Conservation (phyloP, 208 protist genomes). For the Trichomonas tenax region DNA sequence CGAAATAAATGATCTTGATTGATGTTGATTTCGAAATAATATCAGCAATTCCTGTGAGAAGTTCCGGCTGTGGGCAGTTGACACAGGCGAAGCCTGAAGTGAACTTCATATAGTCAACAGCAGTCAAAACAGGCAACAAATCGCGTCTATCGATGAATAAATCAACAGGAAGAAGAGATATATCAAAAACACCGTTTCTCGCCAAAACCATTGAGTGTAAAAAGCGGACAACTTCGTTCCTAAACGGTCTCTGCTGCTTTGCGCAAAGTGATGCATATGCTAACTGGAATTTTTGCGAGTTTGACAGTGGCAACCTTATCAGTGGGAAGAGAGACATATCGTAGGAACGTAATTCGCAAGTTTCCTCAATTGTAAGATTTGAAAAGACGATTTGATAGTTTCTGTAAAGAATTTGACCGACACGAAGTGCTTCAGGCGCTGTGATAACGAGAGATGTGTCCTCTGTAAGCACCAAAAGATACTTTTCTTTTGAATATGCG, state of each 20-base stretch:
- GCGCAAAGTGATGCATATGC: not conserved
- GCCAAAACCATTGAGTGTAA: not conserved
- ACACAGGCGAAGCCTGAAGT: not conserved
- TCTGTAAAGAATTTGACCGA: not conserved
- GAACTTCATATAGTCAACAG: not conserved
- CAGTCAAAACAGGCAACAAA: not conserved
- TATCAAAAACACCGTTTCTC: not conserved
- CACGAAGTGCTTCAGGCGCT: not conserved
- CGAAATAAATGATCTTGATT: not conserved
- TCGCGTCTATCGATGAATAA: not conserved
- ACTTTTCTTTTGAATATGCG: not conserved
- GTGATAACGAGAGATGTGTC: not conserved
- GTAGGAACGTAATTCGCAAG: not conserved
- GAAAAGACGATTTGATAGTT: not conserved
- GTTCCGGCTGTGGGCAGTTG: not conserved
- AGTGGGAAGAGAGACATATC: not conserved
- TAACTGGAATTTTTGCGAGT: constrained; percentile 8
- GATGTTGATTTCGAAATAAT: not conserved
- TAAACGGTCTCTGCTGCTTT: not conserved
- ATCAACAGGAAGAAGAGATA: not conserved
- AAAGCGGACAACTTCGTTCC: not conserved
- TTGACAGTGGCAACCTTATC: not conserved
- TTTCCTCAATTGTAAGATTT: not conserved
- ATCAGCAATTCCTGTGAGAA: not conserved
- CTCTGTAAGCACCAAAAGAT: not conserved